A percentile compares a stretch with the other conserved stretches of the same genome.
phyloP scores from a whole-genome alignment of 2,329 filamentous ascomycete species.

The Microsporum ferrugineum region DNA sequence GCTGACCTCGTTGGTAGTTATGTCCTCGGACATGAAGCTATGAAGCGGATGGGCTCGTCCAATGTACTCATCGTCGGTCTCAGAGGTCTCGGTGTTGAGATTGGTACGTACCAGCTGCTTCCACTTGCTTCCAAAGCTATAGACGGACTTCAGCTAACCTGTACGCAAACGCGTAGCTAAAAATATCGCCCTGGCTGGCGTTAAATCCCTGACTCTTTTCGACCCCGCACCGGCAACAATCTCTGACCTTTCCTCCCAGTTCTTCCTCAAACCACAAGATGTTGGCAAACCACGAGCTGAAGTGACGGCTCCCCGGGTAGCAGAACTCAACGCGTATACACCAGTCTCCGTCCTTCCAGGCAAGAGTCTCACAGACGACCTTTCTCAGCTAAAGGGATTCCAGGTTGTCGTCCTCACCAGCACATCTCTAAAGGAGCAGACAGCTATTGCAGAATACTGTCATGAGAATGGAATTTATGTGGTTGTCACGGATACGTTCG shows the following conservation, averaged over 20 bases:
- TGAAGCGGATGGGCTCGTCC: slow-evolving; percentile 98
- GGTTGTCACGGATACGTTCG: slow-evolving; percentile 77
- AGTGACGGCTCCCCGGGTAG: slow-evolving; percentile 76
- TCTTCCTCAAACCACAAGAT: slow-evolving; percentile 82
- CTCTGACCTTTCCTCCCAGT: slow-evolving; percentile 88
- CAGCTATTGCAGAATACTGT: slow-evolving; percentile 80
- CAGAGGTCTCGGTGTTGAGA: slow-evolving; percentile 90
- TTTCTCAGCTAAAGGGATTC: slow-evolving; percentile 76
- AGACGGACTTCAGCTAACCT: neutral
- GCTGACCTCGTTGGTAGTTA: slow-evolving; percentile 30
- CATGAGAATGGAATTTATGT: slow-evolving; percentile 89
- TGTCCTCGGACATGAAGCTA: slow-evolving; percentile 66
- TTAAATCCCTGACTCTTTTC: slow-evolving; percentile 91
- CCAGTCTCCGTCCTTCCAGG: slow-evolving; percentile 64
- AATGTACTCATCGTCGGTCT: slow-evolving; percentile 87
- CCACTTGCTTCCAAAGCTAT: neutral
- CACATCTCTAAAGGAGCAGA: slow-evolving; percentile 67
- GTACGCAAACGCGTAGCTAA: slow-evolving; percentile 50
- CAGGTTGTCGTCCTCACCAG: slow-evolving; percentile 88
- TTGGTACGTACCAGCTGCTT: slow-evolving; percentile 37
- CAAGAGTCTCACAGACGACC: slow-evolving; percentile 58
- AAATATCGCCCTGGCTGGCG: slow-evolving; percentile 93
- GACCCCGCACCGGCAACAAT: slow-evolving; percentile 77
- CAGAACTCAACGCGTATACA: slow-evolving; percentile 93
- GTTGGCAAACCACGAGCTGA: slow-evolving; percentile 84